Evolutionary conservation across 176 grass and related monocot species (phyloP).

Genomic region (Juncus inflexus): DNA sequence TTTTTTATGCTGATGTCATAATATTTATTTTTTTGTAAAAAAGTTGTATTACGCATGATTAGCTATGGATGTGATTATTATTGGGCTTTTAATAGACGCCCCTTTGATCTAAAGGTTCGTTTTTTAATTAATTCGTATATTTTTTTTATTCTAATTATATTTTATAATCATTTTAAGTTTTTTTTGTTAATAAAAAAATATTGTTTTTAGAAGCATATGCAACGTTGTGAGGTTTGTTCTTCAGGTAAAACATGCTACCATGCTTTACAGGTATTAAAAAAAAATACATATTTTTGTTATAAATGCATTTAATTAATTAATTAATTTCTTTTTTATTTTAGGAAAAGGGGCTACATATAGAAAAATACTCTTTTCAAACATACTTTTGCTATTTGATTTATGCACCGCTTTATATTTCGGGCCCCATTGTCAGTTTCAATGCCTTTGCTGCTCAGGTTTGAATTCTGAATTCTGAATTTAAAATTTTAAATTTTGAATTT

Average conservation of each 20-base stretch:
- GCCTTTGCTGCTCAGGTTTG: slow-evolving; percentile 85
- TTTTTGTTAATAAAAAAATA: slow-evolving; percentile 1
- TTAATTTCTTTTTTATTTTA: slow-evolving; percentile 18
- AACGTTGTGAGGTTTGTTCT: slow-evolving; percentile 79
- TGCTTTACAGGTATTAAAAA: slow-evolving; percentile 73
- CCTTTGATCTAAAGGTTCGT: slow-evolving; percentile 87
- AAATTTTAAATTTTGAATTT: too few relatives aligned
- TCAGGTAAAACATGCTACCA: slow-evolving; percentile 86
- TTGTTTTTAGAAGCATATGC: slow-evolving; percentile 75
- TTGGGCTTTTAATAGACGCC: slow-evolving; percentile 41
- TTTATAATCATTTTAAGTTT: background rate
- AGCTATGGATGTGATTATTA: slow-evolving; percentile 97
- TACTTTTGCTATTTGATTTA: slow-evolving; percentile 95
- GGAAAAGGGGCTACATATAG: slow-evolving; percentile 56
- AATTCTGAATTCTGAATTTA: slow-evolving; percentile 10
- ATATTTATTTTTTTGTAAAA: slow-evolving; percentile 16
- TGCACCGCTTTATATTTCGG: slow-evolving; percentile 88
- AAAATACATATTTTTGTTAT: too few relatives aligned
- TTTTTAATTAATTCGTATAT: too few relatives aligned
- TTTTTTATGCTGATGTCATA: slow-evolving; percentile 10
- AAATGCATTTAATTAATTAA: background rate
- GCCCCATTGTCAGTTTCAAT: slow-evolving; percentile 90
- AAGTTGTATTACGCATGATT: slow-evolving; percentile 83
- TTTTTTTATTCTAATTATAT: too few relatives aligned
- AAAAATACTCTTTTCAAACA: slow-evolving; percentile 73